Evolutionary conservation across 805 yeast species (phyloP).

Genomic region (Metschnikowia hibisci): DNA sequence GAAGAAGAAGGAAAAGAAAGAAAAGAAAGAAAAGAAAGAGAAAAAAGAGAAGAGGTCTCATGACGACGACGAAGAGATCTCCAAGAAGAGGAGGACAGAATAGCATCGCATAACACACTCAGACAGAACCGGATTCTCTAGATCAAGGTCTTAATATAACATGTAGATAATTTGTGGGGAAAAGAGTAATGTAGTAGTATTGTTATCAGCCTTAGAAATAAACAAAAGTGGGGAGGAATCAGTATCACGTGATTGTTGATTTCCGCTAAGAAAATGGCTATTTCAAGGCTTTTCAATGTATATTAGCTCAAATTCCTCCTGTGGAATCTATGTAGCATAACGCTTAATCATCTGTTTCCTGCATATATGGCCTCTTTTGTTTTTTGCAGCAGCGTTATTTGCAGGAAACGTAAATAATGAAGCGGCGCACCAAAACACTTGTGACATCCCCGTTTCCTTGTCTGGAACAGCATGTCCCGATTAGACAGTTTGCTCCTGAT

Average conservation of each 20-base stretch:
- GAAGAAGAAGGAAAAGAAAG: constrained; percentile 16
- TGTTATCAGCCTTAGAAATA: too few species aligned
- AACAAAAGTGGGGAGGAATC: too few species aligned
- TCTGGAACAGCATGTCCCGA: constrained; percentile 13
- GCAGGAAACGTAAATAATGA: background rate
- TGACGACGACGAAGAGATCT: constrained; percentile 13
- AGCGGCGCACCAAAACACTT: background rate
- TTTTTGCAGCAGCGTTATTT: background rate
- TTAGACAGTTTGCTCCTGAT: constrained; percentile 30
- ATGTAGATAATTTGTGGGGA: constrained; percentile 10
- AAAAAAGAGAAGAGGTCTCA: constrained; percentile 19
- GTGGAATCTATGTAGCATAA: too few species aligned
- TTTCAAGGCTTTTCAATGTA: too few species aligned
- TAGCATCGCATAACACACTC: constrained; percentile 1
- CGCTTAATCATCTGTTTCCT: too few species aligned
- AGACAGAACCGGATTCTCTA: constrained; percentile 6
- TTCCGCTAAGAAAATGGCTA: too few species aligned
- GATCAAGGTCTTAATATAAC: constrained; percentile 27
- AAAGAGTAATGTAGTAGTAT: too few species aligned
- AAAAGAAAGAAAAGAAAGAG: constrained; percentile 25
- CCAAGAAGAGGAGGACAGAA: constrained; percentile 5
- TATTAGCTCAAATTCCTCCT: too few species aligned
- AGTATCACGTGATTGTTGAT: too few species aligned
- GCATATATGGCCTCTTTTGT: too few species aligned
- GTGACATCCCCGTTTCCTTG: background rate